Evolutionary conservation across 2,329 filamentous ascomycete species (phyloP), one percentile per base, ranked within the genome.

Genomic region (Phialocephala sp.): DNA sequence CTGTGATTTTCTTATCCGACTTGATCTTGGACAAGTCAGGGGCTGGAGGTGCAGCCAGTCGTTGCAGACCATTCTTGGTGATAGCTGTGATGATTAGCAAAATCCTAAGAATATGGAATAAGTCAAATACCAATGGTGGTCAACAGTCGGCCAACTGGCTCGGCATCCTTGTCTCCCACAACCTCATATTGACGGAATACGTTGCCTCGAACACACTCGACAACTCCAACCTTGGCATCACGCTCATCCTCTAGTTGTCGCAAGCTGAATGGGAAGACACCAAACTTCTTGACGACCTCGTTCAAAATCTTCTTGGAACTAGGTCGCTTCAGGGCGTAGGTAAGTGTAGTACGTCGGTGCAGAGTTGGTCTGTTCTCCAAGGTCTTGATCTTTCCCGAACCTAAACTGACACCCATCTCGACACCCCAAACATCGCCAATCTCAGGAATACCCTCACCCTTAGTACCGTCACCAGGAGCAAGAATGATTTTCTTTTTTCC

Each of bases 391-490:
- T 99, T 99, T 78, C 95, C 95, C 68, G 88, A 89, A 71, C 94
- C 94, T 74, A 95, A 83, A 80, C 91, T 95, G 77, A 99, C 88
- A 73, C 94, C 94, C 78, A 97, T 89, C 85, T 99, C 95, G 63
- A 99, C 92, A 80, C 95, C 95, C 95, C 95, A 99, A 68, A 97
- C 94, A 79, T 99, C 95, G 72, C 92, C 91, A 64, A 97, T 82
- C 76, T 96, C 94, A 65, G 95, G 91, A 65, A 88, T 80, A 76
- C 95, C 95, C 68, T 99, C 95, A 64, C 94, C 94, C 83, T 93
- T 96, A 77, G 91, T 89, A 71, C 92, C 92, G 75, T 97, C 93
- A 60, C 89, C 87, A 39, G 93, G 91, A 27, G 93, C 87, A 65
- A 99, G 84, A 72, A 99, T 95, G 76, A 99, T 97, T 88, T 97